A percentile compares a stretch with the other conserved stretches of the same genome.
Evolutionary conservation across 148 eudicot species (phyloP).

Genomic region (Oxyria digyna): DNA sequence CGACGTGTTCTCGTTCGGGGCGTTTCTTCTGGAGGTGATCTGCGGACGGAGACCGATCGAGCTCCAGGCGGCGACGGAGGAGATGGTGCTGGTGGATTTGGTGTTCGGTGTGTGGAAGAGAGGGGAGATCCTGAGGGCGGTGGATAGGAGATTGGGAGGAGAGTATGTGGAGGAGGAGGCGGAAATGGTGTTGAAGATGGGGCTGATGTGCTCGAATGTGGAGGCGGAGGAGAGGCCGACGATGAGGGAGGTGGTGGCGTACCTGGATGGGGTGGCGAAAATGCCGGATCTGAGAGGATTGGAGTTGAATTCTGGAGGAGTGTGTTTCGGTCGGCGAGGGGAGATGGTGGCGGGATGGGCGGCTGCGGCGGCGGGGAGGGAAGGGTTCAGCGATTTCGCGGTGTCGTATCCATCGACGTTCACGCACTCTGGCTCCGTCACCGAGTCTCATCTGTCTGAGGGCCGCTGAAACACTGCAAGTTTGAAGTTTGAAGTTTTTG

Average conservation of each 20-base stretch:
- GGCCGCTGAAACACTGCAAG: conserved; percentile 6
- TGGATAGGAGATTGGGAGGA: conserved; percentile 22
- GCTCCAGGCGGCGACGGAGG: conserved; percentile 5
- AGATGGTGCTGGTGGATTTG: conserved; percentile 17
- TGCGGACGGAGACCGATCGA: conserved; percentile 31
- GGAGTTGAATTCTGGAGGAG: neutral
- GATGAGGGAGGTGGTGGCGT: conserved; percentile 31
- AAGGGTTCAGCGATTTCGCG: conserved; percentile 3
- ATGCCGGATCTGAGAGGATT: conserved; percentile 6
- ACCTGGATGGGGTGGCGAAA: conserved; percentile 16
- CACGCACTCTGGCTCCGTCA: conserved; percentile 4
- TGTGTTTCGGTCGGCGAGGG: conserved; percentile 5
- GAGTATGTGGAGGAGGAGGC: conserved; percentile 19
- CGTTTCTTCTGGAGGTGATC: conserved; percentile 26
- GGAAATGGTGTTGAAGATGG: conserved; percentile 24
- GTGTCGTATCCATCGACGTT: conserved; percentile 1
- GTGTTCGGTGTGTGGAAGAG: conserved; percentile 22
- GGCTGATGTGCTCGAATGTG: conserved; percentile 24
- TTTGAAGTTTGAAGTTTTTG: no score
- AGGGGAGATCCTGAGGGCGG: conserved; percentile 17
- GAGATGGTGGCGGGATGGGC: conserved; percentile 17
- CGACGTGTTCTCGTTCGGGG: conserved; percentile 30
- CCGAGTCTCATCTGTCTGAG: conserved; percentile 8
- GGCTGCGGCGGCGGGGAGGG: conserved; percentile 3
- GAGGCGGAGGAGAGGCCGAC: conserved; percentile 23